phyloP scores from a whole-genome alignment of 208 protist genomes.

The Strigomonas galati region DNA sequence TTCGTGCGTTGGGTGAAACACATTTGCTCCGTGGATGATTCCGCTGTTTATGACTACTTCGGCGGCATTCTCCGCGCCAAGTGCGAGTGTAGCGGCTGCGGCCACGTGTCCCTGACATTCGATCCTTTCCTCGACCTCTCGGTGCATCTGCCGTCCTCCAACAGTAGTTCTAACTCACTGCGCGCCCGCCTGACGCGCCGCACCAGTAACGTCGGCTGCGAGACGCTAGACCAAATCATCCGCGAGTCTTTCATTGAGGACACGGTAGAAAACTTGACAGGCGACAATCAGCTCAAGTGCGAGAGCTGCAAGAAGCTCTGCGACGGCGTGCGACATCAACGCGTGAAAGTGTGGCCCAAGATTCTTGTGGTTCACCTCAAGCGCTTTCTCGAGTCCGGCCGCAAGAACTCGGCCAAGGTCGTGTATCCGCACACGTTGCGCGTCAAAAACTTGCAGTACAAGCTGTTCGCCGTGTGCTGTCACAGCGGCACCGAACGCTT shows the following conservation, averaged over 20 bases:
- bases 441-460: constrained; percentile 38
- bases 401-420: constrained; percentile 54
- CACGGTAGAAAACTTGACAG: constrained; percentile 43
- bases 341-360: constrained; percentile 58
- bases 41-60: constrained; percentile 79
- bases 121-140: constrained; percentile 71
- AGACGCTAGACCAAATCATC: constrained; percentile 38
- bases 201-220: neutral
- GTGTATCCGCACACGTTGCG: constrained; percentile 59
- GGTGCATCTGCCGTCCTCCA: neutral
- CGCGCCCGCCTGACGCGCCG: neutral
- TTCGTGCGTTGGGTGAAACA: constrained; percentile 47
- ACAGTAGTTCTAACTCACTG: neutral
- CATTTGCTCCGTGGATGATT: constrained; percentile 65
- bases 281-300: constrained; percentile 60
- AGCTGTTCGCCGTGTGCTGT: constrained; percentile 67
- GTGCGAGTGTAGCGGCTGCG: constrained; percentile 50
- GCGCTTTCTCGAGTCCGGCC: constrained; percentile 58
- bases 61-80: constrained; percentile 58
- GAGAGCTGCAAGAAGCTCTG: constrained; percentile 55
- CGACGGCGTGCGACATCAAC: constrained; percentile 37
- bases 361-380: constrained; percentile 81
- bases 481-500: constrained; percentile 62
- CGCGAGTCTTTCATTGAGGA: constrained; percentile 48
- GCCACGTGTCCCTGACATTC: constrained; percentile 54